These are phyloP conservation scores for Ormosia emarginata DNA, from an alignment of 306 rosid genomes.

Conservation along the genomic window DNA sequence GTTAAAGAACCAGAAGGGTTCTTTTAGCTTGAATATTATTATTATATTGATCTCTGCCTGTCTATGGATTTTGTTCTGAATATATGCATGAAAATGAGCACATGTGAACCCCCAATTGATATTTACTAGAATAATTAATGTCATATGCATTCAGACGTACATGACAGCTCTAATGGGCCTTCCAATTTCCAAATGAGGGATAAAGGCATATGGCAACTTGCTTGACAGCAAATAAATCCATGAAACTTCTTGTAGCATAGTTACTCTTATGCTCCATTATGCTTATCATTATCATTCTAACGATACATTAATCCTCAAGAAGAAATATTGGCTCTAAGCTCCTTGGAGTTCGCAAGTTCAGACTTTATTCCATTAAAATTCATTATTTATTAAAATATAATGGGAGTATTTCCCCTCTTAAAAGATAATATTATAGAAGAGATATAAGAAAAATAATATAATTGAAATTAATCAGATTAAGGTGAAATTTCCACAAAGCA, in stretches of 20 bases:
- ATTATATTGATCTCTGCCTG: not conserved
- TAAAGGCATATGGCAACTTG: constrained; percentile 35
- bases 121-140: constrained; percentile 19
- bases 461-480: not conserved
- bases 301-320: not conserved
- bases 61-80: not conserved
- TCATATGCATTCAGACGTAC: constrained; percentile 15
- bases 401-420: not conserved
- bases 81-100: constrained; percentile 24
- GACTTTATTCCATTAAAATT: not conserved
- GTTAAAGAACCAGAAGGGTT: not conserved
- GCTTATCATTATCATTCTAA: not conserved
- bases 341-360: not conserved
- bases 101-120: constrained; percentile 33
- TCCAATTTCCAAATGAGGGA: constrained; percentile 6
- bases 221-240: constrained; percentile 38
- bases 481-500: not conserved
- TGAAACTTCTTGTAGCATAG: not conserved
- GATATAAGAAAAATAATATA: not conserved
- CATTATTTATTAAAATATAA: not conserved
- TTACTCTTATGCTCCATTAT: not conserved
- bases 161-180: constrained; percentile 46
- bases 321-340: not conserved
- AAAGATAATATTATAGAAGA: not conserved
- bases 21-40: not conserved